These are phyloP conservation scores for Stromatinia cepivora DNA, from an alignment of 2,329 filamentous ascomycete genomes.

Conservation along the genomic window DNA sequence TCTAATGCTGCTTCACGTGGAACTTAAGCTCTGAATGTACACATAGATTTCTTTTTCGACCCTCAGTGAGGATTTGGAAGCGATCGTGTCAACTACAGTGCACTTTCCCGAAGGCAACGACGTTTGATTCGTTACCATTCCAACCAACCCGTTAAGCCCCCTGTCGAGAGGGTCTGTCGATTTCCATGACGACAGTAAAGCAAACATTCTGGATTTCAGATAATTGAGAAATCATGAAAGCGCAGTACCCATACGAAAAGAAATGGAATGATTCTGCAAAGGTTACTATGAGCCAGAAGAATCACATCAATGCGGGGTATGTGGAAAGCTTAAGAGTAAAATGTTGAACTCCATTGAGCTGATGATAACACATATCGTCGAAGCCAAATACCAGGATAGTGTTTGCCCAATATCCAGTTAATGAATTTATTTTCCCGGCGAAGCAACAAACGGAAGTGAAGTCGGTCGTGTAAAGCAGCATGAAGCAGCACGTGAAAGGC, in stretches of 20 bases:
- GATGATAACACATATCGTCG: not conserved
- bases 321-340: not conserved
- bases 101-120: not conserved
- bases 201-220: not conserved
- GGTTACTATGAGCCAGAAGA: not conserved
- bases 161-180: too few relatives aligned
- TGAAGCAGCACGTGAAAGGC: not conserved
- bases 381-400: not conserved
- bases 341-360: not conserved
- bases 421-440: not conserved
- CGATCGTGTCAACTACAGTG: not conserved
- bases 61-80: not conserved
- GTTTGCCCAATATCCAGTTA: not conserved
- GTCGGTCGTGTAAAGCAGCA: not conserved
- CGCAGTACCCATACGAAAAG: not conserved
- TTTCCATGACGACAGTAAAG: not conserved
- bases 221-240: not conserved
- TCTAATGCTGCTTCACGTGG: not conserved
- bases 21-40: not conserved
- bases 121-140: not conserved
- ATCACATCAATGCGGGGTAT: not conserved
- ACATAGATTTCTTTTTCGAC: not conserved
- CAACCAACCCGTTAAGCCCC: not conserved
- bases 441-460: not conserved
- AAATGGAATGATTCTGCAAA: not conserved